A percentile compares a stretch with the other conserved stretches of the same genome.
phyloP scores from a whole-genome alignment of 495 filamentous ascomycete genomes.

The Bryoglossum gracile region DNA sequence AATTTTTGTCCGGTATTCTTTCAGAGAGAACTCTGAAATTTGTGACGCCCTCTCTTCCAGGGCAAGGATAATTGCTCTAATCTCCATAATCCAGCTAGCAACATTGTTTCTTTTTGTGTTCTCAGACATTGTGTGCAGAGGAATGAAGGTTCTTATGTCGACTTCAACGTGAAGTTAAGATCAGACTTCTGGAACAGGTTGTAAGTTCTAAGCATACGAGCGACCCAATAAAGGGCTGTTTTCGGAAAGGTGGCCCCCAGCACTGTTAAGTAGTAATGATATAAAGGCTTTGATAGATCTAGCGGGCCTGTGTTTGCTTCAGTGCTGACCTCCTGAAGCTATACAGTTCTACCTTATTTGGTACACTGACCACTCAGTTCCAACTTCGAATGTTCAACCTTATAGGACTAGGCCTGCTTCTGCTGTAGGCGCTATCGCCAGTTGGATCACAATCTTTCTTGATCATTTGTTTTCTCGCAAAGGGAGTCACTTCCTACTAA shows the following conservation, averaged over 20 bases:
- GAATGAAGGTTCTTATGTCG: no score
- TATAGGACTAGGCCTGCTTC: not conserved
- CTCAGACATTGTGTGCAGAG: not conserved
- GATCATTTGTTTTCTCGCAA: no score
- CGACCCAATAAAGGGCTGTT: no score
- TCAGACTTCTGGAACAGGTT: no score
- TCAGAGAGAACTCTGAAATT: not conserved
- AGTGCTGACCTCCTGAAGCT: not conserved
- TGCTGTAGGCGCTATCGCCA: not conserved
- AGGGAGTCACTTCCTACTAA: no score
- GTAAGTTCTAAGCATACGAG: no score
- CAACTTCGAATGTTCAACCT: not conserved
- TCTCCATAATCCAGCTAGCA: not conserved
- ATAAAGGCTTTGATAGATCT: not conserved
- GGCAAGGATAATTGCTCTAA: not conserved
- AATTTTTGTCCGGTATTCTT: no score
- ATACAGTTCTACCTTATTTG: not conserved
- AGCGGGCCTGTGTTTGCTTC: not conserved
- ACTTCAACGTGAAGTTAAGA: no score
- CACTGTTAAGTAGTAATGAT: not conserved
- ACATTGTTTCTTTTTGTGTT: not conserved
- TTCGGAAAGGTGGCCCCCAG: not conserved
- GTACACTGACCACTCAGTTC: not conserved
- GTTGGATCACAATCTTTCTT: no score
- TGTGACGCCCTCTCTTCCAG: not conserved